These are phyloP conservation scores for Lanmaoa pseudosensibilis DNA, from an alignment of 768 basidiomycete species.

Conservation along the genomic window DNA sequence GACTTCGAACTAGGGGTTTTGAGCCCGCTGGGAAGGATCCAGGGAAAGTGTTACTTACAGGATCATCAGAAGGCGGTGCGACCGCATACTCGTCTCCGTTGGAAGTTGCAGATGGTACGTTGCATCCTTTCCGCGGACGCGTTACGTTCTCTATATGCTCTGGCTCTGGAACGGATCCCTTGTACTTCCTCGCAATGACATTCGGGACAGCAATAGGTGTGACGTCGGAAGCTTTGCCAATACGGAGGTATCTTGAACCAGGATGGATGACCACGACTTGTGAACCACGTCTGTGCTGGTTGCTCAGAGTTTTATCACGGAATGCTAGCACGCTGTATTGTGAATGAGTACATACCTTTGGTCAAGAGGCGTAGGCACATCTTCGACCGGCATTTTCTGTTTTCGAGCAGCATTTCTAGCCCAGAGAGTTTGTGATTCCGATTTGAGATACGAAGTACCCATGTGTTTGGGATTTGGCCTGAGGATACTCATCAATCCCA, in stretches of 20 bases:
- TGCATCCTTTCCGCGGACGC: constrained; percentile 48
- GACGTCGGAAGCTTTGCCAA: constrained; percentile 77
- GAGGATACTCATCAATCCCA: constrained; percentile 14
- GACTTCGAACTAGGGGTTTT: constrained; percentile 58
- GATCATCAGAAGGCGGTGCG: constrained; percentile 52
- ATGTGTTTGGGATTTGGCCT: constrained; percentile 82
- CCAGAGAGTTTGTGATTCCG: constrained; percentile 74
- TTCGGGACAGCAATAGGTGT: constrained; percentile 66
- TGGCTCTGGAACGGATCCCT: constrained; percentile 42
- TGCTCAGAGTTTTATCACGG: constrained; percentile 31
- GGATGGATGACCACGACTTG: constrained; percentile 80
- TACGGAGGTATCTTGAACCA: constrained; percentile 69
- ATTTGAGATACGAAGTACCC: constrained; percentile 75
- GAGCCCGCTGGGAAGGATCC: neutral
- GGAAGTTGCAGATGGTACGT: constrained; percentile 22
- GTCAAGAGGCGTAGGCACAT: constrained; percentile 40
- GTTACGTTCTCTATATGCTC: constrained; percentile 51
- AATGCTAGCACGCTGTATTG: constrained; percentile 7
- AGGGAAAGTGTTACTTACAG: constrained; percentile 42
- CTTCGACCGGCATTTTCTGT: constrained; percentile 45
- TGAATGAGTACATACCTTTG: constrained; percentile 41
- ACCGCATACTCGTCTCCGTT: constrained; percentile 54
- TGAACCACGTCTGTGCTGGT: constrained; percentile 61
- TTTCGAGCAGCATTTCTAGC: constrained; percentile 60
- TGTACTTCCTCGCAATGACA: constrained; percentile 70